Conservation (phyloP, 306 rosid species). For the Vigna radiata region DNA sequence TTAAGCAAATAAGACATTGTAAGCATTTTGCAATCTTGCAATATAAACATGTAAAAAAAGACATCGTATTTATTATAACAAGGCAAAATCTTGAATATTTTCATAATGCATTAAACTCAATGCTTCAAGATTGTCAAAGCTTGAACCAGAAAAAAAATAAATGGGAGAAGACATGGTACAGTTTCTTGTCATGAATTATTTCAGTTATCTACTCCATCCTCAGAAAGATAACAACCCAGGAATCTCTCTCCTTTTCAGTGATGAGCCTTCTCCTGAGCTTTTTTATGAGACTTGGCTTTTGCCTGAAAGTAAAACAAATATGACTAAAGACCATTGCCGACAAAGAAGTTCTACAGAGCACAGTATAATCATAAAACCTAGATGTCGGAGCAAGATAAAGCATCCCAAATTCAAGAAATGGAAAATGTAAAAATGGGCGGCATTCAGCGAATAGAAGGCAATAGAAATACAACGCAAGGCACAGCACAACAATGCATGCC, state of each 20-base stretch:
- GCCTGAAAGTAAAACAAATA: constrained; percentile 57
- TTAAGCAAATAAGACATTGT: constrained; percentile 11
- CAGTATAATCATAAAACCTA: constrained; percentile 6
- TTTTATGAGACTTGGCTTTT: constrained; percentile 79
- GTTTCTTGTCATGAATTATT: constrained; percentile 61
- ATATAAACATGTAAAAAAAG: constrained; percentile 37
- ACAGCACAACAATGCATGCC: constrained; percentile 2
- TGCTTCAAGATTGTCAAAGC: constrained; percentile 40
- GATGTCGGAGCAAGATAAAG: constrained; percentile 10
- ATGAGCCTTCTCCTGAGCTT: constrained; percentile 53
- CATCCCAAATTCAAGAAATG: constrained; percentile 19
- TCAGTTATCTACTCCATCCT: constrained; percentile 49
- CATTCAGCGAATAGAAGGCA: neutral
- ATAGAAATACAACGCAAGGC: neutral
- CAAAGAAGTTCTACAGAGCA: constrained; percentile 22
- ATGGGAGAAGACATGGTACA: constrained; percentile 47
- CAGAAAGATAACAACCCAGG: constrained; percentile 24
- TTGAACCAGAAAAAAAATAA: constrained; percentile 37
- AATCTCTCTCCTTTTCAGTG: constrained; percentile 61
- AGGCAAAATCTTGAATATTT: constrained; percentile 37
- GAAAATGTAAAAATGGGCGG: neutral
- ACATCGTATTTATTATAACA: constrained; percentile 38
- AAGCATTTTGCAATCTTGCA: constrained; percentile 31
- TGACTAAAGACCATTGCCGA: constrained; percentile 17
- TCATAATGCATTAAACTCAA: constrained; percentile 48